Evolutionary conservation across 306 rosid species (phyloP).

Genomic region (Hylodesmum podocarpum): DNA sequence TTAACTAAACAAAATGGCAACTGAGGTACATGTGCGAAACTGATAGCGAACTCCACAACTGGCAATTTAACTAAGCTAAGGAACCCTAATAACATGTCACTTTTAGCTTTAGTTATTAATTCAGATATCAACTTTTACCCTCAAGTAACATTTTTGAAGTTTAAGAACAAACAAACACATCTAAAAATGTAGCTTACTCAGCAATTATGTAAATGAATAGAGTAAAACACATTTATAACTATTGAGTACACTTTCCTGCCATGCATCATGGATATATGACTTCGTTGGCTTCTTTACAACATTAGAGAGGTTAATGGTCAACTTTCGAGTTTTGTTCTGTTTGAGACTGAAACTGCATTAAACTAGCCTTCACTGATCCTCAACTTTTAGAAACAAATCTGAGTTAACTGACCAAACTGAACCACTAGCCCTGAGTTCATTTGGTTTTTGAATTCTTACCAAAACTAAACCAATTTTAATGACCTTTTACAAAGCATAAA

Average conservation of each 20-base stretch:
- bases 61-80: not conserved
- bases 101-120: slow-evolving; percentile 10
- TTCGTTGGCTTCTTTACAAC: not conserved
- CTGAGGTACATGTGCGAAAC: not conserved
- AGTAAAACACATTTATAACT: not conserved
- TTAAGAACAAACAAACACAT: slow-evolving; percentile 23
- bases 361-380: slow-evolving; percentile 1
- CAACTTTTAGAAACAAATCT: not conserved
- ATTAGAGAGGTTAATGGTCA: not conserved
- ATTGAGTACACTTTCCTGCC: not conserved
- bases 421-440: not conserved
- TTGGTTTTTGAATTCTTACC: not conserved
- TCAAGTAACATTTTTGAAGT: not conserved
- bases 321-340: not conserved
- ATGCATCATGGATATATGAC: not conserved
- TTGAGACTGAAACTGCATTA: not conserved
- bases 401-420: not conserved
- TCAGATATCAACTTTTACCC: not conserved
- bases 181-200: slow-evolving; percentile 8
- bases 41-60: not conserved
- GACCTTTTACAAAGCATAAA: not conserved
- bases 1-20: not conserved
- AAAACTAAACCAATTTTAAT: not conserved
- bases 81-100: not conserved
- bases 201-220: not conserved